Evolutionary conservation across 1,139 yeast genomes (phyloP).

Genomic region (Kluyveromyces sp.): DNA sequence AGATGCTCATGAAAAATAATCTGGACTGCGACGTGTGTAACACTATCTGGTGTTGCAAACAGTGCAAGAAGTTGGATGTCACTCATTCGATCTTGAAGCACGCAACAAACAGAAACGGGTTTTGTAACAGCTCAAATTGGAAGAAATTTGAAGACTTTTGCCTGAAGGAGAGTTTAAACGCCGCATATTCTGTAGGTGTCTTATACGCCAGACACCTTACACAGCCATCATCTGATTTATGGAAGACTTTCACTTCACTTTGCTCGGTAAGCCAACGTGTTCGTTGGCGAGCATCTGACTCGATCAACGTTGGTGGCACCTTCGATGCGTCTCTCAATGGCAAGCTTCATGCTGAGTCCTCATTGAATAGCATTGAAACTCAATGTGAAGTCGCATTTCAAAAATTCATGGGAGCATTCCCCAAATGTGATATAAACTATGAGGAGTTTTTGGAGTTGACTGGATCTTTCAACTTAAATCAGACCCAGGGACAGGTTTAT

Average conservation of each 20-base stretch:
- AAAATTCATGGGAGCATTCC: conserved; percentile 46
- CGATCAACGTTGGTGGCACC: conserved; percentile 46
- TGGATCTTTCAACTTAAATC: conserved; percentile 71
- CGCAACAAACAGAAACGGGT: conserved; percentile 25
- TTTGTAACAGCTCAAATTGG: conserved; percentile 47
- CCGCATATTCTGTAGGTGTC: conserved; percentile 58
- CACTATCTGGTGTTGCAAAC: conserved; percentile 64
- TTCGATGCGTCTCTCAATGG: conserved; percentile 35
- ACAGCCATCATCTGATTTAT: conserved; percentile 1
- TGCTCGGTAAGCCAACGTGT: conserved; percentile 65
- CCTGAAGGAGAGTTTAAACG: conserved; percentile 59
- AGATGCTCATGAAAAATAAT: conserved; percentile 41
- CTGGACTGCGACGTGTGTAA: conserved; percentile 64
- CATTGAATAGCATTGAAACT: conserved; percentile 36
- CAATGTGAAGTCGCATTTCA: conserved; percentile 55
- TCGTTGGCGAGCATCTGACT: conserved; percentile 53
- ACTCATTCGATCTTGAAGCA: conserved; percentile 61
- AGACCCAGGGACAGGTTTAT: conserved; percentile 57
- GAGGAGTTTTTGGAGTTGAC: conserved; percentile 54
- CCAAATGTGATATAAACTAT: conserved; percentile 34
- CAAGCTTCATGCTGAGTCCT: conserved; percentile 1
- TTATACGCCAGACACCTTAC: conserved; percentile 43
- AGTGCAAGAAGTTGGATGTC: conserved; percentile 49
- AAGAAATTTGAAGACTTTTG: conserved; percentile 53
- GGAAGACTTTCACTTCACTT: conserved; percentile 41